Evolutionary conservation across 352 stramenopile genomes (phyloP).

Genomic region (Pythium vanterpoolii): DNA sequence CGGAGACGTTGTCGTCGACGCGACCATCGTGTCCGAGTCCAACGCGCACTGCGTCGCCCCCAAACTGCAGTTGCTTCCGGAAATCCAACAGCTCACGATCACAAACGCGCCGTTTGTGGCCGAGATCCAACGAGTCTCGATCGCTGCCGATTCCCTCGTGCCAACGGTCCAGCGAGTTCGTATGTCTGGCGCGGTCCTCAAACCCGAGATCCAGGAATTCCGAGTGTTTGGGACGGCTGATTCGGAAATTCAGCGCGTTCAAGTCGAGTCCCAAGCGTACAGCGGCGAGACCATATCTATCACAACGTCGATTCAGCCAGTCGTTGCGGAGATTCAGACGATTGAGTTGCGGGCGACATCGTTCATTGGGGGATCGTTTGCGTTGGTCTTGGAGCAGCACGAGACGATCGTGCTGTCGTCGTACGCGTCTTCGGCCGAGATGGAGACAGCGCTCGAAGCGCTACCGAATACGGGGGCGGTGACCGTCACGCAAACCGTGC

Average conservation of each 20-base stretch:
- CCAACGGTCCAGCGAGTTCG: conserved; percentile 44
- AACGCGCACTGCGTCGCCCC: conserved; percentile 68
- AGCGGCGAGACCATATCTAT: conserved; percentile 38
- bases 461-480: conserved; percentile 39
- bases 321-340: conserved; percentile 40
- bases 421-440: conserved; percentile 42
- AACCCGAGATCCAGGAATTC: conserved; percentile 55
- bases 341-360: conserved; percentile 35
- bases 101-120: conserved; percentile 39
- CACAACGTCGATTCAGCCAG: conserved; percentile 29
- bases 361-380: conserved; percentile 51
- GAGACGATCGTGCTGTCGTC: conserved; percentile 39
- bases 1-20: conserved; percentile 71
- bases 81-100: conserved; percentile 80
- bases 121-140: conserved; percentile 48
- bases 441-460: conserved; percentile 45
- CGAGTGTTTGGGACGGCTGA: conserved; percentile 32
- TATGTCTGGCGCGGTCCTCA: conserved; percentile 17
- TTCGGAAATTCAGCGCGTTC: conserved; percentile 39
- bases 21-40: conserved; percentile 51
- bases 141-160: conserved; percentile 34
- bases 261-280: conserved; percentile 31
- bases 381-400: conserved; percentile 31
- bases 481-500: conserved; percentile 28
- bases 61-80: conserved; percentile 57